phyloP scores from a whole-genome alignment of 2,329 filamentous ascomycete genomes.

The Arthrobotrys entomopaga region DNA sequence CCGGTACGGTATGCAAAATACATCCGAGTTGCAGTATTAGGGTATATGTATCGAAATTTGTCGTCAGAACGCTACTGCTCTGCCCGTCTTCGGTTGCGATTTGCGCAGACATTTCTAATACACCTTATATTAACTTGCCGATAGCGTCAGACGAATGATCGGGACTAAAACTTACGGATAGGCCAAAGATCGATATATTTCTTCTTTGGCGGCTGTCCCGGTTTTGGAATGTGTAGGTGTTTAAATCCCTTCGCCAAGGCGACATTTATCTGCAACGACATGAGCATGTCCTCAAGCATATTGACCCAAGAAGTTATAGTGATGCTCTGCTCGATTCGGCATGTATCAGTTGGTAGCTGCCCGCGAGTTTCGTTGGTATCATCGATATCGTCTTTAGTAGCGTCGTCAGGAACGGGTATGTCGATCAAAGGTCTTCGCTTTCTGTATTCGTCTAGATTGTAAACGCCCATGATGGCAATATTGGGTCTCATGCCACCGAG shows the following conservation, averaged over 20 bases:
- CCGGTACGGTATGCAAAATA: slow-evolving; percentile 81
- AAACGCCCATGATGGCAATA: slow-evolving; percentile 82
- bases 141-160: background rate
- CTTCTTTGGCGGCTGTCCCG: slow-evolving; percentile 69
- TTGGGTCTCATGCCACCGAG: slow-evolving; percentile 90
- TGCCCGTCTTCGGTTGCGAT: slow-evolving; percentile 65
- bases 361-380: slow-evolving; percentile 62
- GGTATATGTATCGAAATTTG: slow-evolving; percentile 88
- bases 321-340: slow-evolving; percentile 75
- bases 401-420: slow-evolving; percentile 64
- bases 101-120: slow-evolving; percentile 81
- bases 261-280: slow-evolving; percentile 82
- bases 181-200: slow-evolving; percentile 90
- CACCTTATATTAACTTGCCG: background rate
- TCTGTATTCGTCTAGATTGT: slow-evolving; percentile 80
- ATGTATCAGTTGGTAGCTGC: slow-evolving; percentile 74
- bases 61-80: slow-evolving; percentile 72
- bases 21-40: slow-evolving; percentile 68
- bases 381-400: slow-evolving; percentile 41
- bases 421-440: slow-evolving; percentile 69
- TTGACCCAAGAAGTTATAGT: slow-evolving; percentile 79
- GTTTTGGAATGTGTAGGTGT: slow-evolving; percentile 75
- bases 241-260: slow-evolving; percentile 85
- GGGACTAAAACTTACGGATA: slow-evolving; percentile 70
- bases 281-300: slow-evolving; percentile 81